Conservation (phyloP, 2,329 filamentous ascomycete species). For the Didymella sp. region DNA sequence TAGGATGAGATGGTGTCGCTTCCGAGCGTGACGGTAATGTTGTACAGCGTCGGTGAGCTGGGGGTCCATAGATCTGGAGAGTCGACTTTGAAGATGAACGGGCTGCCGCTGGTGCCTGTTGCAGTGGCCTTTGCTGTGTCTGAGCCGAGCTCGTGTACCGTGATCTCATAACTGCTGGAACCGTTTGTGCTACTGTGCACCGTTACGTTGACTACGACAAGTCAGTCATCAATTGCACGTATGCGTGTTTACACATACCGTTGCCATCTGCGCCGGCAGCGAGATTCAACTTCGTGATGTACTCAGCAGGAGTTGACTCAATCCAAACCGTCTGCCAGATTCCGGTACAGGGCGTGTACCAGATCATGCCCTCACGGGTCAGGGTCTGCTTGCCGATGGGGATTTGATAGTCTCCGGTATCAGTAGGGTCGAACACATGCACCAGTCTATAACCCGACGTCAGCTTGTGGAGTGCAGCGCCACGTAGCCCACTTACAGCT, state of each 20-base stretch:
- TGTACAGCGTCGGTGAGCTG: constrained; percentile 67
- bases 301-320: constrained; percentile 64
- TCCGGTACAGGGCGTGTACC: constrained; percentile 74
- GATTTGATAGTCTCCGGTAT: constrained; percentile 61
- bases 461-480: background rate
- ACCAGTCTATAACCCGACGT: constrained; percentile 57
- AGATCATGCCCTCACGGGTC: constrained; percentile 65
- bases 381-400: constrained; percentile 71
- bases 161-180: constrained; percentile 50
- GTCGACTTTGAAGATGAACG: constrained; percentile 63
- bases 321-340: constrained; percentile 80
- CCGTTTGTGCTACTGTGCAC: constrained; percentile 57
- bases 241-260: constrained; percentile 24
- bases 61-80: constrained; percentile 70
- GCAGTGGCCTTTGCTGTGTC: constrained; percentile 54
- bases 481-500: constrained; percentile 54
- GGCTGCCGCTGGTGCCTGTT: constrained; percentile 55
- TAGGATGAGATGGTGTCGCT: constrained; percentile 67
- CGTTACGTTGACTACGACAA: constrained; percentile 60
- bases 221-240: constrained; percentile 20
- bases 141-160: constrained; percentile 45
- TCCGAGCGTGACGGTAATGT: constrained; percentile 63
- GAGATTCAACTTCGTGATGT: constrained; percentile 67
- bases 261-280: constrained; percentile 54
- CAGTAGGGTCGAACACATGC: constrained; percentile 72